Evolutionary conservation across 1,284 basidiomycete species (phyloP).

Genomic region (Melampsora americana): DNA sequence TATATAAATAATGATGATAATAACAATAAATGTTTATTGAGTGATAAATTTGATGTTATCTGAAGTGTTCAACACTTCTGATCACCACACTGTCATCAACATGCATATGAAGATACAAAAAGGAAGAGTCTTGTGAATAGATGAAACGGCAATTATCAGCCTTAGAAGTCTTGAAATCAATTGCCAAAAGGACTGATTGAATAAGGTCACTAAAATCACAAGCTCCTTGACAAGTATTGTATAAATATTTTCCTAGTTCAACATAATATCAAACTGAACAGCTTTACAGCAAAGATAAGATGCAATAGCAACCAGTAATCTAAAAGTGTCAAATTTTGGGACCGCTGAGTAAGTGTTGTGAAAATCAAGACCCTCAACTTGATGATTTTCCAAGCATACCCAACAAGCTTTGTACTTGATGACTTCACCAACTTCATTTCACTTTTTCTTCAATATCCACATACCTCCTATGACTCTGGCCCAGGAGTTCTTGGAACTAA

Average conservation of each 20-base stretch:
- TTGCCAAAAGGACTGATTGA: not conserved
- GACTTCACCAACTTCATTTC: not conserved
- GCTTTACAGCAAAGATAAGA: not conserved
- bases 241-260: not conserved
- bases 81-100: not conserved
- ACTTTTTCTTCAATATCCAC: conserved; percentile 10
- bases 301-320: not conserved
- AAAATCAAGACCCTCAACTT: not conserved
- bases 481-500: not conserved
- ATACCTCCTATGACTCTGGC: not conserved
- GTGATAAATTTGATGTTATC: too few species aligned
- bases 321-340: not conserved
- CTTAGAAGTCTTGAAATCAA: not conserved
- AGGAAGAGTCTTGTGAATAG: not conserved
- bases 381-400: not conserved
- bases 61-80: too few species aligned
- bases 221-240: not conserved
- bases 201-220: not conserved
- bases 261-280: not conserved
- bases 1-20: too few species aligned
- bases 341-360: not conserved
- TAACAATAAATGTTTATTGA: too few species aligned
- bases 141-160: conserved; percentile 2
- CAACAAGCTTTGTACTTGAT: not conserved
- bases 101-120: conserved; percentile 5